Conservation (phyloP, 2,329 filamentous ascomycete species). For the Nemania sp. region DNA sequence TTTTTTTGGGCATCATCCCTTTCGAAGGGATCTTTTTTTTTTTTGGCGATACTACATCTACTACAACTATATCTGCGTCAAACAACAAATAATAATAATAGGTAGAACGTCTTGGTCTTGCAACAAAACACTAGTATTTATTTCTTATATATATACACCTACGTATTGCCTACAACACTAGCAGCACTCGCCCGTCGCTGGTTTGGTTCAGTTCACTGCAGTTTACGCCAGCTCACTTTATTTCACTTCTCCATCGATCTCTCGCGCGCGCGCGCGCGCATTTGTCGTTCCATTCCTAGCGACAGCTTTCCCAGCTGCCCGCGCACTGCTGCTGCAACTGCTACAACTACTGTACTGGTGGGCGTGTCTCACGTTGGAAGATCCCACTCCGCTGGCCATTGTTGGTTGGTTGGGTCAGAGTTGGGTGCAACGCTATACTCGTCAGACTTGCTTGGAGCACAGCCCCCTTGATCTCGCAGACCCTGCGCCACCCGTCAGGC, state of each 20-base stretch:
- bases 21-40: neutral
- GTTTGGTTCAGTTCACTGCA: neutral
- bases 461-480: constrained; percentile 47
- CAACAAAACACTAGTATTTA: neutral
- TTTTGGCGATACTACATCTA: constrained; percentile 15
- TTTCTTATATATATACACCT: too few relatives aligned
- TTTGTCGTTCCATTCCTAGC: constrained; percentile 14
- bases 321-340: constrained; percentile 21
- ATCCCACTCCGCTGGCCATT: constrained; percentile 28
- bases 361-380: constrained; percentile 36
- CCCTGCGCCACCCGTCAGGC: constrained; percentile 50
- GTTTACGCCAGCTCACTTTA: too few relatives aligned
- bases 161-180: neutral
- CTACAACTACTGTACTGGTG: constrained; percentile 24
- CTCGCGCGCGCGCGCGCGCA: too few relatives aligned
- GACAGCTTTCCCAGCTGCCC: constrained; percentile 18
- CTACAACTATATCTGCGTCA: neutral
- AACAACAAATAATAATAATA: neutral
- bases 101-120: neutral
- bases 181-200: constrained; percentile 12
- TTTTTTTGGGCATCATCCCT: constrained; percentile 8
- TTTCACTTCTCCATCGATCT: constrained; percentile 1
- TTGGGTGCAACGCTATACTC: constrained; percentile 3
- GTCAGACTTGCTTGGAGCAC: constrained; percentile 47
- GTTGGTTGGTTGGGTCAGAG: constrained; percentile 36